Base-by-base conservation (phyloP, 2,329 filamentous ascomycete species). In the Fusarium sambucinum region DNA sequence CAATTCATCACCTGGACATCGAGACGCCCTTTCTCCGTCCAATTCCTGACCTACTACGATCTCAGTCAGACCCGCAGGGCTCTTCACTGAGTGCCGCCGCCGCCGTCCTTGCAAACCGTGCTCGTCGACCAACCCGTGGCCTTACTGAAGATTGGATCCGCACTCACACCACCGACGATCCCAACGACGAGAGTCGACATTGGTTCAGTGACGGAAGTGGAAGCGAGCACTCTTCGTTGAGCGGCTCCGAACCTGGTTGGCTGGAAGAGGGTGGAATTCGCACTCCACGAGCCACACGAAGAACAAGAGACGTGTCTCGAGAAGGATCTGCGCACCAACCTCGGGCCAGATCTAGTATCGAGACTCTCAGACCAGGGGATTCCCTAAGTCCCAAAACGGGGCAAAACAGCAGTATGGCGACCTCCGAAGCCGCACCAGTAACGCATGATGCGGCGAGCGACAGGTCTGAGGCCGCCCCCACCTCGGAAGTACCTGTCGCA, bases 111-210 rank as follows among this genome's bases (percentile, higher is more conserved):
- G 87, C 86, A 47, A 90, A 90, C 72, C 85, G 88, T 69, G 88
- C 84, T 48, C 80, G 88, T 74, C 81, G 89, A 76, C 83, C 86
- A 57, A 81, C 84, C 17, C 83, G 84, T 69, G 89, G 90, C 61
- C 85, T 94, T 55, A 93, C 91, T 1, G 91, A 94, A 78, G 91
- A 94, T 82, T 95, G 92, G 92, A 93, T 96, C 70, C 90, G 92
- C 63, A 91, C 92, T 65, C 93, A 94, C 75, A 89, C 92, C n/a
- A 86, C 90, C n/a, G 86, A 87, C 68, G 88, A 90, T 70, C 85
- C 85, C 69, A 86, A 89, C 50, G 71, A 73, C 70, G 92, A 96
- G 76, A 87, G 88, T 69, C 89, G 88, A 64, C 90, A 93, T 79
- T 97, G 93, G 93, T 85, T 94, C 70, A 96, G 92, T 77, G 93